phyloP scores from a whole-genome alignment of 2,329 filamentous ascomycete genomes.

The Sclerotinia minor region DNA sequence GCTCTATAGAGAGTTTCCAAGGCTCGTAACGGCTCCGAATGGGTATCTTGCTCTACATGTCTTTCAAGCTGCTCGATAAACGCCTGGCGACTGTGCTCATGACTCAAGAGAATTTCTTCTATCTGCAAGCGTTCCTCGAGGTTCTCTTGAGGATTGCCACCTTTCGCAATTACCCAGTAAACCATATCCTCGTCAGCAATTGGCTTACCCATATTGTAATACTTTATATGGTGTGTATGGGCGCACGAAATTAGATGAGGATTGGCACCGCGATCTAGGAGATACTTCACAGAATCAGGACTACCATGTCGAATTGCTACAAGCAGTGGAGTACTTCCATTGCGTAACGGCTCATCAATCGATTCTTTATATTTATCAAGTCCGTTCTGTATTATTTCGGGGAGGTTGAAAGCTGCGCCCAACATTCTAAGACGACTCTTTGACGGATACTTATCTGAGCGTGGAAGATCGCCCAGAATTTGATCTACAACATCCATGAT shows the following conservation, averaged over 20 bases:
- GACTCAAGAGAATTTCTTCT: background rate
- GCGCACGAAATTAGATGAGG: background rate
- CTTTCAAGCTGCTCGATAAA: background rate
- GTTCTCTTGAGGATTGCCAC: too few species aligned
- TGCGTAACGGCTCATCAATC: background rate
- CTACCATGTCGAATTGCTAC: background rate
- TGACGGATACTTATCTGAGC: background rate
- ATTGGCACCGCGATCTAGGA: background rate
- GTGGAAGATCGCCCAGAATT: accelerated
- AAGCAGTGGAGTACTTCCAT: background rate
- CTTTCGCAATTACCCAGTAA: background rate
- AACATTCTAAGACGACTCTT: background rate
- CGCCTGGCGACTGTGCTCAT: background rate
- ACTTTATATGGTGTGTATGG: background rate
- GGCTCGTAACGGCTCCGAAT: background rate
- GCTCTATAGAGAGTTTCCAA: background rate
- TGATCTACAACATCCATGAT: accelerated
- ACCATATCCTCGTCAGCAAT: background rate
- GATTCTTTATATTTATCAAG: background rate
- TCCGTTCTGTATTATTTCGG: background rate
- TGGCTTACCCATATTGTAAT: background rate
- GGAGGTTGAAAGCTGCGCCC: background rate
- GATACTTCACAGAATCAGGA: slow-evolving; percentile 3
- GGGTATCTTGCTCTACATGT: accelerated
- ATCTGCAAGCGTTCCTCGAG: background rate